These are phyloP conservation scores for Alternaria solani DNA, from an alignment of 2,329 filamentous ascomycete genomes.

Conservation along the genomic window DNA sequence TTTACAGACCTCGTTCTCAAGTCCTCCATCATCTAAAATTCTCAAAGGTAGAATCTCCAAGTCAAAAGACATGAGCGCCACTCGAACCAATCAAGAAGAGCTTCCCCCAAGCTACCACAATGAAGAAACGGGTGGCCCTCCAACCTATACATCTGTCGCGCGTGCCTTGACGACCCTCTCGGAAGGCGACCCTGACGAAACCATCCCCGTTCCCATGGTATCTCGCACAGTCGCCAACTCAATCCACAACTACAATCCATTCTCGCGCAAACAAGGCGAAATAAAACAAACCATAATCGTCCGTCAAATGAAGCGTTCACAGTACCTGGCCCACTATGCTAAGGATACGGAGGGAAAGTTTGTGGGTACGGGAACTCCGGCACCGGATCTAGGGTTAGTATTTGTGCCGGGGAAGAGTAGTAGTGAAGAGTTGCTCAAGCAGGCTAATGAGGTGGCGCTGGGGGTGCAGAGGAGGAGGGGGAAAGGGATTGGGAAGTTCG, in stretches of 20 bases:
- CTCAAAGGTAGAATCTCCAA: background rate
- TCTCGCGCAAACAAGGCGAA: constrained; percentile 17
- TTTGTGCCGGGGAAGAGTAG: constrained; percentile 42
- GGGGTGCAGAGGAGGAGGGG: constrained; percentile 24
- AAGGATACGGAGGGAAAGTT: constrained; percentile 42
- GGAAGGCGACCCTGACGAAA: constrained; percentile 17
- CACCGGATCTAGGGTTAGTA: constrained; percentile 36
- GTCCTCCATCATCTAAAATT: background rate
- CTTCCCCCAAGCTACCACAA: constrained; percentile 14
- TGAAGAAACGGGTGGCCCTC: background rate
- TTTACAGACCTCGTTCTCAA: background rate
- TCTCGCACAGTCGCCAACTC: constrained; percentile 11
- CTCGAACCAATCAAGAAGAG: background rate
- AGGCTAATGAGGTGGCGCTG: constrained; percentile 39
- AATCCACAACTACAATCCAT: constrained; percentile 25
- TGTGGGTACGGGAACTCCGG: constrained; percentile 32
- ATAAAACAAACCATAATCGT: constrained; percentile 8
- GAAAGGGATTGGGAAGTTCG: constrained; percentile 19
- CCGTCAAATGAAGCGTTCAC: constrained; percentile 31
- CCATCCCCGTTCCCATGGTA: constrained; percentile 24
- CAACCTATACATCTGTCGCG: constrained; percentile 18
- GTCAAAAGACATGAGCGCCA: background rate
- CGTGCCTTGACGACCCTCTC: constrained; percentile 13
- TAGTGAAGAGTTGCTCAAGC: constrained; percentile 36
- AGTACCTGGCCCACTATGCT: constrained; percentile 41